A percentile compares a stretch with the other conserved stretches of the same genome.
phyloP scores from a whole-genome alignment of 139 green algal species.

The Coelastrella sp. region DNA sequence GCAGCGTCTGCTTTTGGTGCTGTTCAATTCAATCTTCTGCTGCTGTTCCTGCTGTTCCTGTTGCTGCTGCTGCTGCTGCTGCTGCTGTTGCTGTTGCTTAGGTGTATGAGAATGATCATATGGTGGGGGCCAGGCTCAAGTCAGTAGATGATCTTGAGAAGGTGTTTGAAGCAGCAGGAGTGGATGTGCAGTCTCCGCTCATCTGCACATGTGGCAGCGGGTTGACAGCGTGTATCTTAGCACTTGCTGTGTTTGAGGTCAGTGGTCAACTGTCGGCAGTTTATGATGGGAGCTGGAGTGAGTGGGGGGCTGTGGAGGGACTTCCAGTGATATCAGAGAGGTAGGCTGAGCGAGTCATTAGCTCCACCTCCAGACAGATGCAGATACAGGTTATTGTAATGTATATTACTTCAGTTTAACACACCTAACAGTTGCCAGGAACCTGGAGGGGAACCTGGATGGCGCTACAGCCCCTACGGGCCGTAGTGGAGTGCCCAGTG shows the following conservation, averaged over 20 bases:
- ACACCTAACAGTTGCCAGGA: too few species aligned
- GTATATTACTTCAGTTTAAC: too few species aligned
- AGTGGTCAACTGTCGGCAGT: constrained; percentile 68
- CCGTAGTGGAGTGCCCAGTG: too few species aligned
- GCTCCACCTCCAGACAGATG: neutral
- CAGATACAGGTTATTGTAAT: neutral
- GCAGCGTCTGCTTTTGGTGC: neutral
- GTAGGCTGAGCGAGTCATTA: neutral
- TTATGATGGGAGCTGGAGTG: constrained; percentile 97
- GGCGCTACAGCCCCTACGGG: too few species aligned
- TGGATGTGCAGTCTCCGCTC: constrained; percentile 69
- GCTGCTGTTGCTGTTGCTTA: neutral
- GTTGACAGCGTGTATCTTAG: constrained; percentile 92
- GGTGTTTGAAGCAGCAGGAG: constrained; percentile 73
- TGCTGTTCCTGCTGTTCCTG: neutral
- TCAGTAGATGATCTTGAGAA: constrained; percentile 63
- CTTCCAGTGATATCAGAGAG: constrained; percentile 32
- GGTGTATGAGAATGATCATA: constrained; percentile 33
- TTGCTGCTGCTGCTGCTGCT: neutral
- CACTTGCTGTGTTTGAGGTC: constrained; percentile 72
- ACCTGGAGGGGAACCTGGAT: too few species aligned
- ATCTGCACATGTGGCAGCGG: constrained; percentile 90
- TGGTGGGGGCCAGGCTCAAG: constrained; percentile 58
- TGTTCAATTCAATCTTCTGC: neutral
- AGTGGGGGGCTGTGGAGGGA: constrained; percentile 81